Evolutionary conservation across 1,284 basidiomycete species (phyloP).

Genomic region (Ustilago nuda): DNA sequence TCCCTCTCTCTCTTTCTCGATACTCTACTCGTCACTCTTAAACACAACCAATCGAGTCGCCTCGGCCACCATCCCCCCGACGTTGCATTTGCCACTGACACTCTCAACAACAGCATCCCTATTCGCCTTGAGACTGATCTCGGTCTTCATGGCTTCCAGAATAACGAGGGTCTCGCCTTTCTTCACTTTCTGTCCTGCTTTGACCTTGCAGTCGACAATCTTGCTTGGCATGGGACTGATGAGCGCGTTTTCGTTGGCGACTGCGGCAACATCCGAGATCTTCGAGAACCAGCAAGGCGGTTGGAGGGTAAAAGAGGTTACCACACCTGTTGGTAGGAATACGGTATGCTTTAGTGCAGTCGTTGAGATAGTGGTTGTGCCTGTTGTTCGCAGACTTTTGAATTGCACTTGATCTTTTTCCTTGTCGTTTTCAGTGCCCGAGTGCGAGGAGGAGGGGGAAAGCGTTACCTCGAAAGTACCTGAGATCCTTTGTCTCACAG

Average conservation of each 20-base stretch:
- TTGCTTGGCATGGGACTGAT: slow-evolving; percentile 48
- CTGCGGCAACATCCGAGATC: slow-evolving; percentile 5
- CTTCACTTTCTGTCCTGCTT: slow-evolving; percentile 80
- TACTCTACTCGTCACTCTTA: slow-evolving; percentile 25
- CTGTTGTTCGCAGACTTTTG: slow-evolving; percentile 73
- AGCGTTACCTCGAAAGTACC: slow-evolving; percentile 11
- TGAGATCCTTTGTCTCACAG: background rate
- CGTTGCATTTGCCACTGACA: slow-evolving; percentile 73
- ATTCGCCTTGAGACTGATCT: slow-evolving; percentile 76
- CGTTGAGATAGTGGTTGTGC: slow-evolving; percentile 7
- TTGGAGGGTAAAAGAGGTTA: slow-evolving; percentile 11
- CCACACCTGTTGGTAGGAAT: slow-evolving; percentile 33
- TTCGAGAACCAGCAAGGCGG: slow-evolving; percentile 28
- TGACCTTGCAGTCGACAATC: slow-evolving; percentile 81
- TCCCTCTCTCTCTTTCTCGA: background rate
- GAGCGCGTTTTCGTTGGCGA: slow-evolving; percentile 3
- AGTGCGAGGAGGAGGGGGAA: background rate
- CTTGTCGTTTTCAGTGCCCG: background rate
- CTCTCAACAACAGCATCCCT: slow-evolving; percentile 77
- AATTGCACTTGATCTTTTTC: slow-evolving; percentile 60
- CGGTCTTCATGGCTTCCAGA: slow-evolving; percentile 94
- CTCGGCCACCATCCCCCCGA: slow-evolving; percentile 89
- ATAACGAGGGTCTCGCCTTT: slow-evolving; percentile 84
- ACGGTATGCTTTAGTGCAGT: slow-evolving; percentile 16
- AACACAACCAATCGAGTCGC: slow-evolving; percentile 79